Base-by-base conservation (phyloP, 768 basidiomycete species). In the Amylocystis lapponica region DNA sequence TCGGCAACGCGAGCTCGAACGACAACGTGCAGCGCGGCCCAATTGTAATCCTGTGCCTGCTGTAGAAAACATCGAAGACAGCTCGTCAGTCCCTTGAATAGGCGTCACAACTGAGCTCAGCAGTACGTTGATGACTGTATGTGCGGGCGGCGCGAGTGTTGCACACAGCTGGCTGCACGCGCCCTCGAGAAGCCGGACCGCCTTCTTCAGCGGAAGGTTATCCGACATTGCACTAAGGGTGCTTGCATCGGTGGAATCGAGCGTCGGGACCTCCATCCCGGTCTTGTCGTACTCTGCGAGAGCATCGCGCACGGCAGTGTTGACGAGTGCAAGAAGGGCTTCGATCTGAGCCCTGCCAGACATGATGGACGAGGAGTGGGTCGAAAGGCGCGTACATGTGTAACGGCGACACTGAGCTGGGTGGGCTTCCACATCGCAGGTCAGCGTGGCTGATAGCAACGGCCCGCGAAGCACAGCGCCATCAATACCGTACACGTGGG, bases 1-100 rank as follows among this genome's bases (percentile, higher is more conserved):
- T 73, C 71, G 0, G 72, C 56, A 23, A 73, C 57, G 38, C 62
- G 62, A 32, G 64, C 62, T 13, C 60, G 53, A n/a, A 58, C 38
- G 1, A 57, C 67, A 11, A 69, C 62, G 12, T 57, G 58, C 12
- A 71, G 41, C 27, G 62, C 66, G 5, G 62, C 59, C 19, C 41
- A 31, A 17, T 49, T 43, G 20, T 39, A 31, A 21, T 20, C 14
- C 46, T 51, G 43, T 20, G 36, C 26, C 25, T 8, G 14, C 17
- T 11, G 23, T 31, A 21, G 13, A 27, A 14, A 23, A 21, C 9
- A 16, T 5, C 17, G n/a, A 2, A 4, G 12, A 5, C 7, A 33
- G n/a, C n/a, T n/a, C n/a, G n/a, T n/a, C n/a, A n/a, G n/a, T n/a
- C n/a, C n/a, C n/a, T n/a, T n/a, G n/a, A 31, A 27, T 4, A 21